Percentiles rank a stretch among this genome's conserved stretches.
Conservation (phyloP, 2,329 filamentous ascomycete species). For the Macrophomina phaseolina region DNA sequence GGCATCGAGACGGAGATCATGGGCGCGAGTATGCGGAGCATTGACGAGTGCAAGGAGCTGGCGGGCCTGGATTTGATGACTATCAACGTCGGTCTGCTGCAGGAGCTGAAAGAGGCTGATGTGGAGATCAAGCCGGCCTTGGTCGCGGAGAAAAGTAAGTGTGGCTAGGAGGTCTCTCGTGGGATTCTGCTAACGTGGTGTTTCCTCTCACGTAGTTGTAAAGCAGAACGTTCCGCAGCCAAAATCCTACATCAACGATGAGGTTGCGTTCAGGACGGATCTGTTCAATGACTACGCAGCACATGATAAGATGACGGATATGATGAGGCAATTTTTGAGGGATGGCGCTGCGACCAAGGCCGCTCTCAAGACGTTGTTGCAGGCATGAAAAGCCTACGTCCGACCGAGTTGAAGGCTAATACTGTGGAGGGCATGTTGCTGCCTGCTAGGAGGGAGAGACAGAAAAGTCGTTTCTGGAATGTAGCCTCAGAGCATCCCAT, state of each 20-base stretch:
- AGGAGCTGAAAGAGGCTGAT: conserved; percentile 33
- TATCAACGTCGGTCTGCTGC: conserved; percentile 59
- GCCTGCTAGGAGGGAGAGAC: no score
- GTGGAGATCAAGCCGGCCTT: conserved; percentile 12
- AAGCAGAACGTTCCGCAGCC: background rate
- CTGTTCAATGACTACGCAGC: conserved; percentile 16
- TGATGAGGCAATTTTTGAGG: conserved; percentile 16
- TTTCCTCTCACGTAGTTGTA: background rate
- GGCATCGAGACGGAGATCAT: conserved; percentile 58
- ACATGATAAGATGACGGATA: conserved; percentile 19
- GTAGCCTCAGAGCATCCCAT: no score
- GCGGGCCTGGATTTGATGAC: conserved; percentile 66
- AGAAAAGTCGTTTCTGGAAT: no score
- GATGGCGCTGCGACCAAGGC: conserved; percentile 7
- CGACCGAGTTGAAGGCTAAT: no score
- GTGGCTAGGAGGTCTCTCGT: background rate
- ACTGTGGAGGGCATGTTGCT: no score
- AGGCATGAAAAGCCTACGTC: background rate
- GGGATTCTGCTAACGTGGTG: background rate
- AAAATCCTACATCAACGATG: conserved; percentile 4
- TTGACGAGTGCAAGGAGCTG: conserved; percentile 63
- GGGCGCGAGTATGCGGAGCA: conserved; percentile 62
- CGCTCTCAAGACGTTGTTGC: conserved; percentile 4
- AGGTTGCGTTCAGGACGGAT: conserved; percentile 14
- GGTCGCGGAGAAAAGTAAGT: background rate